These are phyloP conservation scores for Exophiala alcalophila DNA, from an alignment of 2,329 filamentous ascomycete genomes.

Conservation along the genomic window DNA sequence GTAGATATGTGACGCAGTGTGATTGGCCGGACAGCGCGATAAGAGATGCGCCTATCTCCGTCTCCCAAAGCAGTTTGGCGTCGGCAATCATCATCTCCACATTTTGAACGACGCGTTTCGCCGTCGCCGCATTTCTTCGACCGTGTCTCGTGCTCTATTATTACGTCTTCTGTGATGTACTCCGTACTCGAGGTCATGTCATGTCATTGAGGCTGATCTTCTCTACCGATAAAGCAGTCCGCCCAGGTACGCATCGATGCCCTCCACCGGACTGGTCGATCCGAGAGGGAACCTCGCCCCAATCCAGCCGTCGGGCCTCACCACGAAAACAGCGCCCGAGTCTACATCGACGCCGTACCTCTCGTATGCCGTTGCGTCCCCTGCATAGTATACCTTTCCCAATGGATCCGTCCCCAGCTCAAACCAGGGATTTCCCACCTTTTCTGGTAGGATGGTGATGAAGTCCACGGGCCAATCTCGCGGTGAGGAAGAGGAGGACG, in stretches of 20 bases:
- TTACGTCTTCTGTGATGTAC: no score
- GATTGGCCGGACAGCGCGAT: no score
- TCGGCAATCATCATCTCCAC: constrained; percentile 2
- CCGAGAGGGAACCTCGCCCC: constrained; percentile 20
- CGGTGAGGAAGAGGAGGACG: constrained; percentile 5
- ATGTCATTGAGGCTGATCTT: neutral
- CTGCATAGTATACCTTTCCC: constrained; percentile 39
- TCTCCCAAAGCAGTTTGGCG: neutral
- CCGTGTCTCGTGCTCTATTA: no score
- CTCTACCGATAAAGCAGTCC: constrained; percentile 19
- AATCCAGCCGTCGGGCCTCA: constrained; percentile 29
- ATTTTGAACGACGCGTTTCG: neutral
- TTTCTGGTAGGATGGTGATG: constrained; percentile 32
- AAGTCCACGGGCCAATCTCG: constrained; percentile 27
- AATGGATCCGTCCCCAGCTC: constrained; percentile 36
- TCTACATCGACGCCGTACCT: constrained; percentile 32
- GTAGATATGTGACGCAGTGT: no score
- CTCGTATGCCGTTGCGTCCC: constrained; percentile 33
- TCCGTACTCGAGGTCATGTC: no score
- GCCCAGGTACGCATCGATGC: constrained; percentile 21
- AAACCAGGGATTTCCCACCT: constrained; percentile 37
- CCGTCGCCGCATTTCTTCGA: neutral
- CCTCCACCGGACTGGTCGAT: constrained; percentile 8
- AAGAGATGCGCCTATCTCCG: constrained; percentile 4
- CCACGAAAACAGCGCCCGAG: constrained; percentile 23